Evolutionary conservation across 202 grass and related monocot species (phyloP).

Genomic region (Schoenoplectus tabernaemontani): DNA sequence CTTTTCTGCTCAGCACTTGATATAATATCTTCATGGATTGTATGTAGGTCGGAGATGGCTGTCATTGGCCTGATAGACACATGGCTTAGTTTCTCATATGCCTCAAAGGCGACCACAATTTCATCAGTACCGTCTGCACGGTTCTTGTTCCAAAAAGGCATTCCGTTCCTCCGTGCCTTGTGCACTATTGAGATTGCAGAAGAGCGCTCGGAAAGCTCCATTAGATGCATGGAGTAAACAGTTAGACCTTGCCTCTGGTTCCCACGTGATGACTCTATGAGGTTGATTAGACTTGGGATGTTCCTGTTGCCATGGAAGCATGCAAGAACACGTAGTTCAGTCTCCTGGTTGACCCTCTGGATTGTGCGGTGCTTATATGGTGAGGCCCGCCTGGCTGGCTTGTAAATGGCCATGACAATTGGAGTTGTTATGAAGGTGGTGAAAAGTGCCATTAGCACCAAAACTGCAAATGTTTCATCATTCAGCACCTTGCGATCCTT

Average conservation of each 20-base stretch:
- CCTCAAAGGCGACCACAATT: conserved; percentile 36
- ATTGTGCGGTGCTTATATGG: conserved; percentile 32
- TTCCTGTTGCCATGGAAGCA: conserved; percentile 48
- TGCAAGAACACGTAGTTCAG: conserved; percentile 29
- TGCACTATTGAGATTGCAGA: conserved; percentile 46
- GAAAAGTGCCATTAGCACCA: conserved; percentile 38
- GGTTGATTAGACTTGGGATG: conserved; percentile 43
- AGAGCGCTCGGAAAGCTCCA: conserved; percentile 41
- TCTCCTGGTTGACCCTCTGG: conserved; percentile 18
- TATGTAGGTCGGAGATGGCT: conserved; percentile 69
- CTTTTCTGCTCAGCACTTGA: conserved; percentile 40
- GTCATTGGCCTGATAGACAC: conserved; percentile 37
- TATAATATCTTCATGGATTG: conserved; percentile 62
- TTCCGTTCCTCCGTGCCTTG: conserved; percentile 54
- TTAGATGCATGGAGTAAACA: conserved; percentile 44
- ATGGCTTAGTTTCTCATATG: conserved; percentile 40
- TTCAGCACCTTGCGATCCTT: conserved; percentile 39
- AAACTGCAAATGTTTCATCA: conserved; percentile 35
- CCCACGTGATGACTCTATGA: conserved; percentile 39
- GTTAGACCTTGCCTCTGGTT: conserved; percentile 27
- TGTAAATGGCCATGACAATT: conserved; percentile 39
- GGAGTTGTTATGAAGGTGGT: conserved; percentile 44
- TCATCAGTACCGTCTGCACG: conserved; percentile 16
- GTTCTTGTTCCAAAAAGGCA: conserved; percentile 53
- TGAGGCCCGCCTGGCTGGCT: conserved; percentile 26